These are phyloP conservation scores for Panicum virgatum DNA, from an alignment of 202 grass and related monocot genomes.

Conservation along the genomic window DNA sequence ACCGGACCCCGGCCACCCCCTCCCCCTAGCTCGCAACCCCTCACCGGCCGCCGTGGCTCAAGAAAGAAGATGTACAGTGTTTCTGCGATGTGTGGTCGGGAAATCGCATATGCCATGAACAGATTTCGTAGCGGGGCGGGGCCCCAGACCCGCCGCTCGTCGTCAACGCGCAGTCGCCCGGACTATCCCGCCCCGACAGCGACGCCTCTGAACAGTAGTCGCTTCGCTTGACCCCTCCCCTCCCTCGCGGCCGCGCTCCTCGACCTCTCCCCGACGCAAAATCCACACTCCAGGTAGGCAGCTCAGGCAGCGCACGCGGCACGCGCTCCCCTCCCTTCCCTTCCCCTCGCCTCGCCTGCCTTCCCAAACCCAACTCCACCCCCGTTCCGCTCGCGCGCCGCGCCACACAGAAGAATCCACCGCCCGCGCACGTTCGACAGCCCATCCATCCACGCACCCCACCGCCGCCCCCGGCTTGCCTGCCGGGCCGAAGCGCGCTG, in stretches of 20 bases:
- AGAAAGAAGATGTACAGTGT: no score
- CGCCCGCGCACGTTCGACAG: not conserved
- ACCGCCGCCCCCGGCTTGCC: not conserved
- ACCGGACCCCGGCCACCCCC: no score
- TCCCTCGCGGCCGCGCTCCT: not conserved
- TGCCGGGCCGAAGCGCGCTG: not conserved
- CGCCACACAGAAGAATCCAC: not conserved
- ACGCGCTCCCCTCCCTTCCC: not conserved
- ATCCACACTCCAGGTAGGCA: not conserved
- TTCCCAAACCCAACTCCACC: not conserved
- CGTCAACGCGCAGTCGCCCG: conserved; percentile 11
- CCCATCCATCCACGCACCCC: no score
- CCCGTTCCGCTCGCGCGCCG: not conserved
- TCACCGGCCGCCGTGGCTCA: no score
- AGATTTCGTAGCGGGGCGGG: no score
- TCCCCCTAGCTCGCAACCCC: no score
- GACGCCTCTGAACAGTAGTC: not conserved
- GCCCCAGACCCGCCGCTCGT: not conserved
- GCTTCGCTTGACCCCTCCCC: not conserved
- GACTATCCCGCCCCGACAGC: not conserved
- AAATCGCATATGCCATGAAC: no score
- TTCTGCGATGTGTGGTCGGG: no score
- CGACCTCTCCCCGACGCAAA: not conserved
- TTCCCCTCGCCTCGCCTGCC: no score
- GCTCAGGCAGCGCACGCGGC: not conserved